Conservation (phyloP, 2,329 filamentous ascomycete genomes). For the Talaromyces atroroseus region DNA sequence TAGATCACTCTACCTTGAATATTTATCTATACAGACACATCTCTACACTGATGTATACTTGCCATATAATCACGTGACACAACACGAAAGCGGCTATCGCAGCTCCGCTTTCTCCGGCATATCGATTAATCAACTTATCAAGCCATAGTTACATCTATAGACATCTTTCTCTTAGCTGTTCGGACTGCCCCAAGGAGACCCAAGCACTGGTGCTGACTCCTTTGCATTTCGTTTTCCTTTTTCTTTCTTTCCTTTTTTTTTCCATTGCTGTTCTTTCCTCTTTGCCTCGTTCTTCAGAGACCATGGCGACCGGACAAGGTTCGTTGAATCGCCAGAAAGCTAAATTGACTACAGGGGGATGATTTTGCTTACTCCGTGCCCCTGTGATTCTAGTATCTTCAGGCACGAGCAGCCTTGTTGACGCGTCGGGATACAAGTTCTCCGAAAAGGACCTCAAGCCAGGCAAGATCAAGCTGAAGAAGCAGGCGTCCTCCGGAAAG, state of each 20-base stretch:
- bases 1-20: too few relatives aligned
- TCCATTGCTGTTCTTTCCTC: background rate
- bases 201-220: constrained; percentile 5
- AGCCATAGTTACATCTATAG: background rate
- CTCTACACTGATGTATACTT: background rate
- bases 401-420: constrained; percentile 34
- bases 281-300: background rate
- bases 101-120: constrained; percentile 11
- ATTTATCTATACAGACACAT: too few relatives aligned
- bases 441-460: constrained; percentile 41
- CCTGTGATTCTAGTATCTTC: constrained; percentile 13
- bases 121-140: background rate
- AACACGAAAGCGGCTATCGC: background rate
- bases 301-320: constrained; percentile 8
- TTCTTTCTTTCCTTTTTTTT: background rate
- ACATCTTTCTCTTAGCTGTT: background rate
- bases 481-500: constrained; percentile 22
- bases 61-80: constrained; percentile 8
- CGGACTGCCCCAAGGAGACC: background rate
- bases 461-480: constrained; percentile 42
- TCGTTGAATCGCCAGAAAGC: background rate
- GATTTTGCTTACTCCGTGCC: background rate
- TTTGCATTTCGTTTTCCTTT: background rate
- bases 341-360: background rate
- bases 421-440: constrained; percentile 43